Evolutionary conservation across 139 green algal species (phyloP), one percentile per base, ranked within the genome.

Genomic region (Dunaliella primolecta): DNA sequence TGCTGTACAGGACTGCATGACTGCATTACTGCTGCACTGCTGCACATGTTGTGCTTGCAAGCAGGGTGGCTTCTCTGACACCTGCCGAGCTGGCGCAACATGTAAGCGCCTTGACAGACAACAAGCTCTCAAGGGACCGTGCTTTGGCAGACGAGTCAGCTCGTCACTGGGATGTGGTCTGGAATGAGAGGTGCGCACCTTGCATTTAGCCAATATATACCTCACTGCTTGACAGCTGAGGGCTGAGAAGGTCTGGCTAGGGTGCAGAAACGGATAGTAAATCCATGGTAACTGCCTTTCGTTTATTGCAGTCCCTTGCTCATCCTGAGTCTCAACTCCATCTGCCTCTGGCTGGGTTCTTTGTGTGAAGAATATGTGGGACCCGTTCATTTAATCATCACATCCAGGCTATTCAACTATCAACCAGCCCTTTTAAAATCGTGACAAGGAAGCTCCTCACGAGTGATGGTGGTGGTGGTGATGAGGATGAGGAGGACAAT

Each of bases 101-200:
- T 85, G 88, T 91, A 31, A 70, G 81, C 1, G 89, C 96, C 3
- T 86, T 98, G 35, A 88, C 93, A 32, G 77, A 83, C 27, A 84
- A 86, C 76, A 98, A 98, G 90, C 83, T 96, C 84, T 86, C 93
- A 77, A 94, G 96, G 83, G 93, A 95, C 87, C 83, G 88, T 0
- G 91, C 34, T 33, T 84, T 98, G 78, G 35, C 75, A 2, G 95
- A 99, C 34, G 95, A 98, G 86, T 91, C 84, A 31, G 87, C 94
- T 74, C 87, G 94, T 25, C 84, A 92, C 29, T 99, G 96, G 96
- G 94, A 96, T 29, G 86, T 92, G 38, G 92, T 98, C 30, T 90
- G 83, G 84, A 92, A 83, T 75, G 84, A 90, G 71, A 89, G 82
- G 88, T 96, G 83, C 32, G 85, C 2, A 34, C 29, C 21, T 2